These are phyloP conservation scores for Globisporangium lucens DNA, from an alignment of 352 stramenopile species.

Conservation along the genomic window DNA sequence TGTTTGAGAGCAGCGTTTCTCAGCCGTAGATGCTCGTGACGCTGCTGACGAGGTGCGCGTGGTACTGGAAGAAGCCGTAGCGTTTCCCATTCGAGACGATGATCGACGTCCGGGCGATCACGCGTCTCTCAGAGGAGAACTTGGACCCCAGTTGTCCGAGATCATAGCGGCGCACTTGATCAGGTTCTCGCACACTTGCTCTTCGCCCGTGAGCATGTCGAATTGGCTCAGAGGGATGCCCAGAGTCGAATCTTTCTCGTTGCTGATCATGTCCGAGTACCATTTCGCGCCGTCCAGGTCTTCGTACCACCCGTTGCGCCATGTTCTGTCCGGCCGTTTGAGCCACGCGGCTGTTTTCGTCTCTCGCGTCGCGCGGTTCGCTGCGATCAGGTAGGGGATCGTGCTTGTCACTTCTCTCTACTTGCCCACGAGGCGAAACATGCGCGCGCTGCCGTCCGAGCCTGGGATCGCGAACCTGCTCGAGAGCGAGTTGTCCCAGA, in stretches of 20 bases:
- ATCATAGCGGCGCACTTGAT: neutral
- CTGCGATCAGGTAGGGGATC: neutral
- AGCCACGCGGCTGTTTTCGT: slow-evolving; percentile 26
- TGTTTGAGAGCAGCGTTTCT: slow-evolving; percentile 12
- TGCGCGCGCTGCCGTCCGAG: slow-evolving; percentile 18
- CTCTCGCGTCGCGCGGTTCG: slow-evolving; percentile 13
- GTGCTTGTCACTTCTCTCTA: neutral
- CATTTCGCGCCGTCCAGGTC: slow-evolving; percentile 15
- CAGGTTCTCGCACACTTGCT: slow-evolving; percentile 7
- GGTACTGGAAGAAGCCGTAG: slow-evolving; percentile 15
- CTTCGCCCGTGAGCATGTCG: slow-evolving; percentile 7
- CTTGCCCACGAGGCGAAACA: slow-evolving; percentile 12
- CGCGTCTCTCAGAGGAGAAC: neutral
- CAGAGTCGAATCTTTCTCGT: slow-evolving; percentile 7
- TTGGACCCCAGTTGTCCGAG: neutral
- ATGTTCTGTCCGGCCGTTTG: slow-evolving; percentile 14
- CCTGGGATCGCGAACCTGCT: slow-evolving; percentile 10
- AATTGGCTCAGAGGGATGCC: slow-evolving; percentile 20
- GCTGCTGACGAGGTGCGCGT: neutral
- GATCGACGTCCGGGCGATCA: neutral
- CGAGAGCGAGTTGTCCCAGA: slow-evolving; percentile 18
- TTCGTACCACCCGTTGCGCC: slow-evolving; percentile 38
- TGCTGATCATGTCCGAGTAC: slow-evolving; percentile 24
- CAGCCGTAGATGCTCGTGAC: neutral
- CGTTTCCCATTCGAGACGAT: slow-evolving; percentile 16